Base-by-base conservation (phyloP, 2,329 filamentous ascomycete species). In the Diaporthe sp. region DNA sequence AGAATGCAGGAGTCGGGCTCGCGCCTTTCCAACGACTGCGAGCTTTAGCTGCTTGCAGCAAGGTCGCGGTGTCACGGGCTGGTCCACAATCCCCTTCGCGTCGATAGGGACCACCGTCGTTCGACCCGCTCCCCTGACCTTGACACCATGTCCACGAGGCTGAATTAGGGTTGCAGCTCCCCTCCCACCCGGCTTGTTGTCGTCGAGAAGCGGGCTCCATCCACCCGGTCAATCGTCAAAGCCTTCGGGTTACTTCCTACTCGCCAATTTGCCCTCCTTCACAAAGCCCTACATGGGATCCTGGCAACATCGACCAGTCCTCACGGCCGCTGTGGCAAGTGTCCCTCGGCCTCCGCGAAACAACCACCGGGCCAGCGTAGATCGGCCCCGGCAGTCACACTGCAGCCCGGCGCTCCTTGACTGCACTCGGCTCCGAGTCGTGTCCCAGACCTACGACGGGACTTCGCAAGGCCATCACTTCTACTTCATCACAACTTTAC, bases 81-180 rank as follows among this genome's bases (percentile, higher is more conserved):
- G 65, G 46, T 68, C 65, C 31, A 53, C 8, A 22, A 42, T 25
- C 46, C 65, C 65, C 46, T 53, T 53, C 46, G 46, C 34, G 34
- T 28, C 49, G 7, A 25, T 19, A 22, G 34, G 49, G n/a, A 31
- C 65, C n/a, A 55, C 65, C 31, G 53, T 53, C 22, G 7, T 19
- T 68, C 31, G 22, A 39, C 22, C 46, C 44, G 28, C 69, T 22
- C 46, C 51, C 51, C 57, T 62, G 70, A 44, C 57, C 57, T 53
- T 62, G 57, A 42, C 46, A 51, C 19, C 44, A 22, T 62, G 57
- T 51, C 44, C 57, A 55, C 34, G 70, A 73, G 70, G 70, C 70
- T 73, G 70, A 73, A 73, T 55, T 65, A 73, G 58, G 49, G 58
- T 73, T 65, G 46, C 49, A 55, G 58, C 44, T 65, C 34, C 34